Conservation (phyloP, 2,329 filamentous ascomycete genomes). For the Alternaria arbusti region DNA sequence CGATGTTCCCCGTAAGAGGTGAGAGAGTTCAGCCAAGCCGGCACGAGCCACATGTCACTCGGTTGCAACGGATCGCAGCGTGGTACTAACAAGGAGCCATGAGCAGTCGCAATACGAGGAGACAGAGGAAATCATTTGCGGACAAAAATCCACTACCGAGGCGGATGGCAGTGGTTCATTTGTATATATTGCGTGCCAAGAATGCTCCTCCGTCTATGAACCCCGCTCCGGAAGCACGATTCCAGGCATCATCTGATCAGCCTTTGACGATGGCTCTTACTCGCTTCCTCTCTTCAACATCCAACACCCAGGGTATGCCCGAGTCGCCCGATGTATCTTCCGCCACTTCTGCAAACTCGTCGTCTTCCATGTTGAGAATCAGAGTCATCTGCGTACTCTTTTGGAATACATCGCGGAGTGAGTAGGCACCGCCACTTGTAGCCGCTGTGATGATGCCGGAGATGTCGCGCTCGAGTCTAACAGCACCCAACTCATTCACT, state of each 20-base stretch:
- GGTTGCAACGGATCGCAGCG: not conserved
- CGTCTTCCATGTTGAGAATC: constrained; percentile 92
- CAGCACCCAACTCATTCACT: constrained; percentile 80
- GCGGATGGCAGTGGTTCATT: constrained; percentile 1
- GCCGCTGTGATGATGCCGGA: constrained; percentile 70
- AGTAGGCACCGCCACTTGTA: constrained; percentile 74
- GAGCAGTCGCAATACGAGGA: not conserved
- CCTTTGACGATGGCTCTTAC: constrained; percentile 71
- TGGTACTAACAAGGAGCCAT: not conserved
- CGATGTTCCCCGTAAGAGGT: not conserved
- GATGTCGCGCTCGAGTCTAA: constrained; percentile 84
- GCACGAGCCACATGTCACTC: constrained; percentile 2
- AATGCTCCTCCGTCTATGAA: not conserved
- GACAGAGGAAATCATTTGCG: not conserved
- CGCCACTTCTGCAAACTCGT: constrained; percentile 85
- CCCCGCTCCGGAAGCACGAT: not conserved
- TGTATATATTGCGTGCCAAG: constrained; percentile 29
- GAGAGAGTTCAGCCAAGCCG: constrained; percentile 12
- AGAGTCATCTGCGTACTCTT: constrained; percentile 81
- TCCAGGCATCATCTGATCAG: not conserved
- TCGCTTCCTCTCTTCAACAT: constrained; percentile 73
- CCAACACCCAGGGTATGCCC: constrained; percentile 74
- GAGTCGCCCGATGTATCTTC: constrained; percentile 56
- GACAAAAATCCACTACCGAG: not conserved
- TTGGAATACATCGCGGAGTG: constrained; percentile 76